These are phyloP conservation scores for Bauhinia variegata DNA, from an alignment of 306 rosid genomes.

Conservation along the genomic window DNA sequence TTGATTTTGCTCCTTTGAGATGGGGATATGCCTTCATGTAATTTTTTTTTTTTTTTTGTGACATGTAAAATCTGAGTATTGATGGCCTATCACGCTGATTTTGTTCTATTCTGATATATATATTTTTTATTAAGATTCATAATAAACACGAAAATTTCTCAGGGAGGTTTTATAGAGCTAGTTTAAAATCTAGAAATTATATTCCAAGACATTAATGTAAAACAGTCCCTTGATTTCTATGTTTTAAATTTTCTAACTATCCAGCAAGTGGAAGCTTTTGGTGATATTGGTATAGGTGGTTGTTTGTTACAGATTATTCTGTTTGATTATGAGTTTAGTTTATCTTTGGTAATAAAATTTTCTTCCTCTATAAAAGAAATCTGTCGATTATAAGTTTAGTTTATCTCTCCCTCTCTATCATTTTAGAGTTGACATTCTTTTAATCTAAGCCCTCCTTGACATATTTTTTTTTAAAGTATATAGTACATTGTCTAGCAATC, in stretches of 20 bases:
- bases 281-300: background rate
- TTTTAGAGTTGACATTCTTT: too few relatives aligned
- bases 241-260: too few relatives aligned
- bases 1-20: background rate
- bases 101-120: background rate
- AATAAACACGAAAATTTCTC: background rate
- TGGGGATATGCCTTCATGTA: background rate
- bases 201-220: background rate
- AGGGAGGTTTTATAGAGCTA: background rate
- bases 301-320: background rate
- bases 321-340: background rate
- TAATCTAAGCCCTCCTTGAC: too few relatives aligned
- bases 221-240: background rate
- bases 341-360: background rate
- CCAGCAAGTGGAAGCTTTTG: background rate
- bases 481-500: too few relatives aligned
- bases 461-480: too few relatives aligned
- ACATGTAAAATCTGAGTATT: background rate
- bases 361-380: too few relatives aligned
- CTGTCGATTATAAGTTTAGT: background rate
- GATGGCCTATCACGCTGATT: slow-evolving; percentile 5
- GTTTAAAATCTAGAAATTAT: background rate
- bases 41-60: too few relatives aligned
- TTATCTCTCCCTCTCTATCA: too few relatives aligned
- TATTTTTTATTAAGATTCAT: background rate